Evolutionary conservation across 768 basidiomycete genomes (phyloP).

Genomic region (Suillus alpinus): DNA sequence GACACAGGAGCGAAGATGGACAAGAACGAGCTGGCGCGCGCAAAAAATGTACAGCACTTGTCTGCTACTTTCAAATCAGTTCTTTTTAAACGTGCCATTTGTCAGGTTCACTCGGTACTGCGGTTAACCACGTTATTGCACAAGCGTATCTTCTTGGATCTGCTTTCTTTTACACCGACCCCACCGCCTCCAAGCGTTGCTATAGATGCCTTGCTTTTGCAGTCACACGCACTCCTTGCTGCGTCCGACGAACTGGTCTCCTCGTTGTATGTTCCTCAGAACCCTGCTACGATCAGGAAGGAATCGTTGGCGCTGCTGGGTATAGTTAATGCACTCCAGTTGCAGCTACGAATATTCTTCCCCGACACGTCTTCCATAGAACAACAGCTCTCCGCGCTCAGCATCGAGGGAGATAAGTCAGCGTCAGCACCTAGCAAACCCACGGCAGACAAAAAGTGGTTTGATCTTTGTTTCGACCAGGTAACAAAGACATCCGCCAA

Average conservation of each 20-base stretch:
- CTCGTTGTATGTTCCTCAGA: conserved; percentile 65
- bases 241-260: conserved; percentile 66
- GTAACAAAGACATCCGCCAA: conserved; percentile 43
- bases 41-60: conserved; percentile 49
- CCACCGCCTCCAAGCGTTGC: conserved; percentile 20
- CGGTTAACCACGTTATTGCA: conserved; percentile 62
- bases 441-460: conserved; percentile 54
- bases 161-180: conserved; percentile 36
- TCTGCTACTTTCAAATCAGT: conserved; percentile 1
- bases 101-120: conserved; percentile 57
- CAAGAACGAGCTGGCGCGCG: conserved; percentile 48
- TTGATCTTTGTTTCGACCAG: conserved; percentile 62
- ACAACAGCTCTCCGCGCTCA: conserved; percentile 22
- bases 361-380: conserved; percentile 21
- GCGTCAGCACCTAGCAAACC: conserved; percentile 12
- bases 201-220: conserved; percentile 51
- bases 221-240: conserved; percentile 50
- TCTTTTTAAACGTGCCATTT: conserved; percentile 5
- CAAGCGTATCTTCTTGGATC: conserved; percentile 52
- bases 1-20: conserved; percentile 45
- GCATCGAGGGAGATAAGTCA: conserved; percentile 10
- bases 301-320: conserved; percentile 39
- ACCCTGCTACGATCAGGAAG: conserved; percentile 36
- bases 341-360: conserved; percentile 24
- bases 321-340: conserved; percentile 37